Evolutionary conservation across 2,329 filamentous ascomycete genomes (phyloP).

Genomic region (Talaromyces albobiverticillius): DNA sequence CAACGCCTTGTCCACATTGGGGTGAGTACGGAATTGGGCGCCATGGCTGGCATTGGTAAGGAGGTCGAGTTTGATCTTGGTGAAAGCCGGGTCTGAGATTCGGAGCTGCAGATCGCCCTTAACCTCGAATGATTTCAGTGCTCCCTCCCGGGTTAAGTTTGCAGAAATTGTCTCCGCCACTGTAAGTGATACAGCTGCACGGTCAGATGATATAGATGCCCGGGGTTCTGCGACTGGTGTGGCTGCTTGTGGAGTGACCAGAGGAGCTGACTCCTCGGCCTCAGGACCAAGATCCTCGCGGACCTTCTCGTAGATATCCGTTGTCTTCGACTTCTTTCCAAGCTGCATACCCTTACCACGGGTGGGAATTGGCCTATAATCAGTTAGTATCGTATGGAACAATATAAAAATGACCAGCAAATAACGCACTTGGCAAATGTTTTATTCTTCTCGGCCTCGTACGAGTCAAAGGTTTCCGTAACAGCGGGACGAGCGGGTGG

Average conservation of each 20-base stretch:
- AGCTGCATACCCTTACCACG: conserved; percentile 99
- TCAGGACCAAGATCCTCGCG: conserved; percentile 87
- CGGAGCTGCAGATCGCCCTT: conserved; percentile 90
- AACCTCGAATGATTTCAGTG: conserved; percentile 79
- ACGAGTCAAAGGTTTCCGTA: conserved; percentile 83
- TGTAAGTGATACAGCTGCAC: conserved; percentile 82
- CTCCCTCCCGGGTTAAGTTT: conserved; percentile 82
- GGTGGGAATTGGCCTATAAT: conserved; percentile 56
- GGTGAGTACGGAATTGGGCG: conserved; percentile 91
- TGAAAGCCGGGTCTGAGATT: conserved; percentile 82
- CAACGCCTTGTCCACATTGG: conserved; percentile 86
- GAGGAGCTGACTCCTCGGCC: conserved; percentile 67
- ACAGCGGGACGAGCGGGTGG: conserved; percentile 71
- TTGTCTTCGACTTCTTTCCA: conserved; percentile 97
- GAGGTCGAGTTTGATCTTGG: conserved; percentile 85
- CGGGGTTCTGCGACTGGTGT: conserved; percentile 53
- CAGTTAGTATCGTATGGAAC: conserved; percentile 31
- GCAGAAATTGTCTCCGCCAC: conserved; percentile 89
- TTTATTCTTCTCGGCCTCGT: conserved; percentile 98
- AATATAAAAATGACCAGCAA: background rate
- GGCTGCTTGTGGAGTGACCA: conserved; percentile 60
- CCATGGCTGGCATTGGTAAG: conserved; percentile 73
- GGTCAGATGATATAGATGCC: conserved; percentile 67
- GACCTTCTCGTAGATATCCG: conserved; percentile 95
- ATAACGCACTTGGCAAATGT: conserved; percentile 68